Evolutionary conservation across 805 yeast genomes (phyloP).

Genomic region (Torulaspora delbrueckii): DNA sequence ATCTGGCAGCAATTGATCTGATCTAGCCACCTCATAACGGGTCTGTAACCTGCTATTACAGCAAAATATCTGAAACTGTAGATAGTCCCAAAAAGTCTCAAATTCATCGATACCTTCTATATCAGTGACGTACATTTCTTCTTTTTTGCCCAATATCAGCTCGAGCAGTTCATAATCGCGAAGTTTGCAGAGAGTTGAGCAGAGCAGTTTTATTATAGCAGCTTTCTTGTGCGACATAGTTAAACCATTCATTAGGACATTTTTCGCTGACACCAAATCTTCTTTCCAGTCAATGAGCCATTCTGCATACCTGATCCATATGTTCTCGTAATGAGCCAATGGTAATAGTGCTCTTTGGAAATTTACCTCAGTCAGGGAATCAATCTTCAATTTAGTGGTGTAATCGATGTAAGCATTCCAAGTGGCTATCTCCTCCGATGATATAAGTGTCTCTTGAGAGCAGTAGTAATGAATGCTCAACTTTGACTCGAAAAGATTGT

Average conservation of each 20-base stretch:
- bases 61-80: constrained; percentile 26
- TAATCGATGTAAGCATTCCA: constrained; percentile 32
- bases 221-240: constrained; percentile 22
- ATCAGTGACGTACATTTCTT: constrained; percentile 13
- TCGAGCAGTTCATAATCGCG: constrained; percentile 21
- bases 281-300: constrained; percentile 26
- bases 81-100: constrained; percentile 31
- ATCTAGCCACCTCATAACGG: constrained; percentile 15
- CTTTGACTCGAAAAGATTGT: constrained; percentile 31
- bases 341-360: constrained; percentile 34
- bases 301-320: constrained; percentile 33
- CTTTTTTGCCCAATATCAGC: constrained; percentile 12
- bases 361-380: constrained; percentile 22
- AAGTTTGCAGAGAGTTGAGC: constrained; percentile 18
- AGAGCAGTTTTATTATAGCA: constrained; percentile 21
- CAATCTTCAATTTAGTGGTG: constrained; percentile 21
- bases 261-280: constrained; percentile 25
- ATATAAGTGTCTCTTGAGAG: constrained; percentile 27
- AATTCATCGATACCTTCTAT: constrained; percentile 26
- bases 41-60: constrained; percentile 14
- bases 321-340: constrained; percentile 28
- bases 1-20: constrained; percentile 6
- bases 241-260: constrained; percentile 22
- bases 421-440: constrained; percentile 20
- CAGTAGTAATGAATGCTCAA: constrained; percentile 26